Base-by-base conservation (phyloP, 352 stramenopile species). In the Phytophthora boehmeriae region DNA sequence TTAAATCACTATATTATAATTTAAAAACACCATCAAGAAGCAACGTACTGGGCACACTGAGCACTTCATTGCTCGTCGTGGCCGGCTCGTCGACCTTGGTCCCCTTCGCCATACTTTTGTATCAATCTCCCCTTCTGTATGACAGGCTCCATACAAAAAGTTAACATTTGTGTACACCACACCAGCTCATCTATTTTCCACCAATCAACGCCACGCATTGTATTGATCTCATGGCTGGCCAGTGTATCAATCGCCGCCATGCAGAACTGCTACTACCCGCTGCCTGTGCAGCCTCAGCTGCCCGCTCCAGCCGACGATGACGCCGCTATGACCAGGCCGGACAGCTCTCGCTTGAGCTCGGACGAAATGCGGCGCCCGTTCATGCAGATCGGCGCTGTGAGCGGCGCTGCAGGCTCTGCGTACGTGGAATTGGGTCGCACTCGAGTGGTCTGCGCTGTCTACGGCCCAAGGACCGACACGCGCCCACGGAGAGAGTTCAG, bases 351-450 rank as follows among this genome's bases (percentile, higher is more conserved):
- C 25, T 32, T 13, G 28, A 90, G 89, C 68, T 59, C 80, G 44
- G 69, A 97, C 48, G 89, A 98, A 71, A 67, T 98, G 77, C 66
- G 88, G 4, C 78, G 70, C 55, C 90, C 92, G 17, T 97, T 86
- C 58, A 96, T 96, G 68, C 89, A 91, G 52, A 64, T 92, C 8
- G 82, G 80, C 32, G 83, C 89, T 28, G 75, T 97, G 30, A 93
- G 80, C 56, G 80, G 90, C 44, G 89, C 90, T 10, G 67, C 87
- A 0, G 91, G 91, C 19, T 98, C 91, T 8, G 89, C 91, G 14
- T 97, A 97, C 61, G 83, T 97, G 58, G 87, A 97, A 54, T 66
- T 96, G 41, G 76, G 88, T 50, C 86, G 90, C 50, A 97, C 90
- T 28, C 88, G 87, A 38, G 86, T 97, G 23, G 61, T 97, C 5